Base-by-base conservation (phyloP, 371 early-diverging fungal species). In the Mortierella sp. region DNA sequence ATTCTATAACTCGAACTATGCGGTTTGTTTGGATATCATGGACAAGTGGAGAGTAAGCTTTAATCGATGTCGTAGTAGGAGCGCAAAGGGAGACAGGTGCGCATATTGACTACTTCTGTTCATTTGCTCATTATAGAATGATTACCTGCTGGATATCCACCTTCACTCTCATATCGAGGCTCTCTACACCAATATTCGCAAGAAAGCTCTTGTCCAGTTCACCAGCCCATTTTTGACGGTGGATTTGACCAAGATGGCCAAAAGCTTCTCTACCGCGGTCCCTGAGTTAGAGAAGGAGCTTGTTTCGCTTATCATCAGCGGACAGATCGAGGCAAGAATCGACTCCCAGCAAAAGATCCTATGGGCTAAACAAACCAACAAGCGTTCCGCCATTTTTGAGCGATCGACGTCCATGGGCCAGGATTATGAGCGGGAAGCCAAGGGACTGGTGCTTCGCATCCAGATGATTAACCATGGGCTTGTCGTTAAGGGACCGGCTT, bases 261-360 rank as follows among this genome's bases (percentile, higher is more conserved):
- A 51, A 27, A 87, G 90, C 17, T 93, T 96, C 65, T 83, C 85
- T 42, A 86, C 87, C 0, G 60, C 70, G 9, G 83, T 92, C 0
- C 69, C 83, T 15, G 73, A 72, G 11, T 69, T 95, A n/a, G 94
- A 94, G 80, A 78, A 79, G 15, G 91, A 93, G 71, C 73, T 94
- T 21, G 87, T 86, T 0, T 66, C 60, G 8, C 68, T 95, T 56
- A 94, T 95, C 63, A 72, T 72, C 7, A 86, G 84, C 27, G 86
- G 89, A 46, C 76, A 85, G 27, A 89, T 95, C 41, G 70, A 87
- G 50, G 94, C 92, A 19, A 72, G 94, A 19, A 93, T 95, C 55
- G 95, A 95, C 72, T 91, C 90, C 54, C 92, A 94, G 72, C 86
- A 89, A 73, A 95, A 94, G 90, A 93, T 93, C 68, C 42, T 62